Evolutionary conservation across 805 yeast genomes (phyloP).

Genomic region (Torulaspora gathmanii): DNA sequence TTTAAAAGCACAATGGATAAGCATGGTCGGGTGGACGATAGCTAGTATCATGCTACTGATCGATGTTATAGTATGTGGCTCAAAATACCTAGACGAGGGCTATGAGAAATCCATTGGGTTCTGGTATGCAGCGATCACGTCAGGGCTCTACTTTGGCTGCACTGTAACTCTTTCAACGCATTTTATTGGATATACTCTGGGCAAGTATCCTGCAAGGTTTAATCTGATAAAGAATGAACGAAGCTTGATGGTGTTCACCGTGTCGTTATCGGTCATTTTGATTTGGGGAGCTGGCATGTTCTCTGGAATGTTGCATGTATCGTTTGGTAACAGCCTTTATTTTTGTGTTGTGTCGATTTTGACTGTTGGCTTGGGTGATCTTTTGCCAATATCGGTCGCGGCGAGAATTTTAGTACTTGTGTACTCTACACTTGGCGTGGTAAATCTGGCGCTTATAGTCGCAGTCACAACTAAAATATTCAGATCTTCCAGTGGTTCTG

Average conservation of each 20-base stretch:
- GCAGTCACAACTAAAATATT: conserved; percentile 65
- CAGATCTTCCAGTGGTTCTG: conserved; percentile 54
- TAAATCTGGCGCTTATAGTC: conserved; percentile 68
- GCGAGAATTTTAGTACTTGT: conserved; percentile 56
- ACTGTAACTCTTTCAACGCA: conserved; percentile 50
- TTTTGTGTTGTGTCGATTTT: conserved; percentile 67
- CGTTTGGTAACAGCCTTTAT: conserved; percentile 66
- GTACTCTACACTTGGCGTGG: conserved; percentile 65
- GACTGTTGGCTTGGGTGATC: conserved; percentile 80
- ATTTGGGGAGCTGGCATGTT: conserved; percentile 64
- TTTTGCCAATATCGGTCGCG: conserved; percentile 49
- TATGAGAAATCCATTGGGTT: conserved; percentile 53
- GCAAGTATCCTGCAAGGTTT: conserved; percentile 65
- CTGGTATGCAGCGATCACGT: conserved; percentile 72
- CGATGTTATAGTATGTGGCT: conserved; percentile 31
- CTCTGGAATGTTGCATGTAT: conserved; percentile 41
- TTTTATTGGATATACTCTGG: conserved; percentile 53
- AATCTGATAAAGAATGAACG: conserved; percentile 65
- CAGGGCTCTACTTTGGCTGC: conserved; percentile 56
- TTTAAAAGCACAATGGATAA: conserved; percentile 54
- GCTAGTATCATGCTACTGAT: conserved; percentile 53
- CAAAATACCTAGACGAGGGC: conserved; percentile 19
- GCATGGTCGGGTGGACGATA: conserved; percentile 58
- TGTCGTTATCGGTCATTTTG: conserved; percentile 63
- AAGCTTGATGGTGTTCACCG: conserved; percentile 65